Conservation (phyloP, 2,329 filamentous ascomycete species). For the Pseudopithomyces chartarum region DNA sequence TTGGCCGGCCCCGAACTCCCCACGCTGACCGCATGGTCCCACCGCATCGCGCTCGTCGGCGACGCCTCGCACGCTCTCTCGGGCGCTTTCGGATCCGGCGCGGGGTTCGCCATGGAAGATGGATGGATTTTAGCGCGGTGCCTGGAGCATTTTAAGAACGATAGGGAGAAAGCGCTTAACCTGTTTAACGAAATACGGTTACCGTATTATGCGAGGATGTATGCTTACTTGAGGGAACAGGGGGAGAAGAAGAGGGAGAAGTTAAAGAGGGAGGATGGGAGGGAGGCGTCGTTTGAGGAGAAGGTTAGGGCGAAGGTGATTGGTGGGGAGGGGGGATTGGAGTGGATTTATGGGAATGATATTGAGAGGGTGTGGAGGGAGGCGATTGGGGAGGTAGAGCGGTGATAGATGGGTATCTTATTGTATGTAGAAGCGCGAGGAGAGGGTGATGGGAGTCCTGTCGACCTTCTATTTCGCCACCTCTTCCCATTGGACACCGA, state of each 20-base stretch:
- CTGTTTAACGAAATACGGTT: constrained; percentile 48
- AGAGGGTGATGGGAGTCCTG: too few species aligned
- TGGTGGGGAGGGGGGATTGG: constrained; percentile 41
- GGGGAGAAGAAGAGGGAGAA: constrained; percentile 12
- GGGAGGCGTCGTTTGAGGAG: constrained; percentile 29
- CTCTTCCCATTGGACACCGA: constrained; percentile 98
- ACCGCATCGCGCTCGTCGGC: constrained; percentile 56
- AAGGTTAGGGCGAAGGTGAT: constrained; percentile 35
- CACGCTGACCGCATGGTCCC: constrained; percentile 49
- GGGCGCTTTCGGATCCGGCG: constrained; percentile 52
- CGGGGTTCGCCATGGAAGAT: constrained; percentile 54
- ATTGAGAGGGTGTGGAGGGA: constrained; percentile 28
- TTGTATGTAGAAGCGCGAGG: too few species aligned
- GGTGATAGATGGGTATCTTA: too few species aligned
- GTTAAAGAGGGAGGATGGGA: constrained; percentile 13
- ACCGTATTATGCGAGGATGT: constrained; percentile 51
- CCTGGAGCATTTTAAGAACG: constrained; percentile 20
- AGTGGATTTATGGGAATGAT: constrained; percentile 51
- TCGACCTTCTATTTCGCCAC: constrained; percentile 39
- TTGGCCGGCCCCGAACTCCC: constrained; percentile 54
- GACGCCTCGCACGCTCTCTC: constrained; percentile 62
- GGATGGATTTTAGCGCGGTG: constrained; percentile 51
- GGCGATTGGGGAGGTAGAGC: not conserved
- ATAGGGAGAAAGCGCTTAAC: constrained; percentile 33
- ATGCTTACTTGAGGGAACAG: constrained; percentile 35